Evolutionary conservation across 2,329 filamentous ascomycete genomes (phyloP), one percentile per base, ranked within the genome.

Genomic region (Zalaria obscura): DNA sequence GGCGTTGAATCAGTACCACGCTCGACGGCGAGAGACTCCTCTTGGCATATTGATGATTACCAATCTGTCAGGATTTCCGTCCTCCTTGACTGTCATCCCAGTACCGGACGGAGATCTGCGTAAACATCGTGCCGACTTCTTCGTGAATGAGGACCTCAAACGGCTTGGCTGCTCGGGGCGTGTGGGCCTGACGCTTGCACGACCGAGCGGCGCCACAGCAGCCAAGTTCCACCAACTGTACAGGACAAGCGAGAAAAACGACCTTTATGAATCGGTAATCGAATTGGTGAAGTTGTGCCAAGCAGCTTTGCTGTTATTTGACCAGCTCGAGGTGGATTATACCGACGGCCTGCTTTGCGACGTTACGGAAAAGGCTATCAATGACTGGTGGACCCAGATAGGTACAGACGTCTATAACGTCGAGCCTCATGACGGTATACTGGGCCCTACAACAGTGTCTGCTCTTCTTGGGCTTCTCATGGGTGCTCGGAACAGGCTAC

Each of bases 381-480:
- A 80, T 47, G 84, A 95, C 58, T 98, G 91, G 91, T 96, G 91
- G 91, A 80, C 83, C 1, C 85, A 94, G 53, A 81, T 95, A 45
- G 91, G 91, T 2, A 80, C 80, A 0, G 89, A 96, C 50, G 80
- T 91, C 54, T 95, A 89, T 66, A 93, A 89, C 42, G 76, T 87
- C 29, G 91, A 96, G 59, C 89, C 91, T 1, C 83, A 82, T 6
- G 91, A 98, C 62, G 89, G 89, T 8, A 87, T 93, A 25, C 66
- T 98, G 2, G 91, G 91, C 0, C 88, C 91, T 2, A 93, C 85
- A 0, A 95, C 88, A 0, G 87, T 96, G 5, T 78, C 88, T 25
- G 89, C 84, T 2, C 63, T 98, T 18, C 66, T 98, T 4, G 91
- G 91, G 3, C 79, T 91, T 58, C 67, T 95, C 5, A 82, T 94